Percentiles rank a stretch among this genome's conserved stretches.
These are phyloP conservation scores for Limonomyces culmigenus DNA, from an alignment of 1,284 basidiomycete species.

Conservation along the genomic window DNA sequence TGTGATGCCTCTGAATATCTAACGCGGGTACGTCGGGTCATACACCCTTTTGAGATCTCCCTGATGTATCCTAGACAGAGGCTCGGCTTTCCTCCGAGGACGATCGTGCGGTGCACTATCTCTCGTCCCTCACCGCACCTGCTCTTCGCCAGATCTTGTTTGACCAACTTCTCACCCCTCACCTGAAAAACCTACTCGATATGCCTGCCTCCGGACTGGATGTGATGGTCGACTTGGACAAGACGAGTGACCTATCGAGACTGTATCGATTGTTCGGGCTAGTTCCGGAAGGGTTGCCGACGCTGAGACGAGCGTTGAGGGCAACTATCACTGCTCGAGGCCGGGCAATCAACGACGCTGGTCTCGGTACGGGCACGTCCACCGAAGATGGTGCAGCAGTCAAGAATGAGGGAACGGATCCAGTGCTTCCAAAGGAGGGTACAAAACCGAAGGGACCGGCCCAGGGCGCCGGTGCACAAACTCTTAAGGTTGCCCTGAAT, in stretches of 20 bases:
- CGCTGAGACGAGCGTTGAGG: conserved; percentile 56
- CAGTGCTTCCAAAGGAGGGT: no score
- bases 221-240: conserved; percentile 74
- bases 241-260: conserved; percentile 62
- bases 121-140: conserved; percentile 58
- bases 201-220: conserved; percentile 82
- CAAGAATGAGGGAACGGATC: no score
- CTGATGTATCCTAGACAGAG: conserved; percentile 45
- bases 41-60: no score
- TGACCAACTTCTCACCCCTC: conserved; percentile 60
- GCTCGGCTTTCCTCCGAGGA: conserved; percentile 74
- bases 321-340: conserved; percentile 67
- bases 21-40: conserved; percentile 42
- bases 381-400: conserved; percentile 20
- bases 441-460: conserved; percentile 31
- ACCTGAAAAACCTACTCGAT: conserved; percentile 59
- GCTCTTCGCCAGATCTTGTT: conserved; percentile 69
- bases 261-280: conserved; percentile 67
- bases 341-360: conserved; percentile 53
- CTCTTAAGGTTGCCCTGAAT: conserved; percentile 49
- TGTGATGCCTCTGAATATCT: conserved; percentile 80
- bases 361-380: conserved; percentile 16
- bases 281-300: conserved; percentile 55
- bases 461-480: conserved; percentile 24
- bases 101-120: conserved; percentile 78